Evolutionary conservation across 2,329 filamentous ascomycete species (phyloP).

Genomic region (Ceratocystis ficicola): DNA sequence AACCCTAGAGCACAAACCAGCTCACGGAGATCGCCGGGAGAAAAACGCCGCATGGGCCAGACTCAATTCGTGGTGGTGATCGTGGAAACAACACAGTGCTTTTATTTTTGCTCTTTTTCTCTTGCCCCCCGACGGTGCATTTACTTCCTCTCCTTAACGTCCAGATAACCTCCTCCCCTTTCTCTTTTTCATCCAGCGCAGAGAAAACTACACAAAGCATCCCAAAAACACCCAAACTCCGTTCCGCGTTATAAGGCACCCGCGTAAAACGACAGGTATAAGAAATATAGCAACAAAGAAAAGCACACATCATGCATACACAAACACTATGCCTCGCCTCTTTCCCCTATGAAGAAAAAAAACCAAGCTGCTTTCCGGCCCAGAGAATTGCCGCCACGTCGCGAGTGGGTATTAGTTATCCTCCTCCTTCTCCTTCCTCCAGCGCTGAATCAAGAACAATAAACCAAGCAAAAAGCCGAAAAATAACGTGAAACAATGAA

Average conservation of each 20-base stretch:
- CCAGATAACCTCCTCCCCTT: neutral
- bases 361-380: neutral
- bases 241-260: neutral
- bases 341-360: neutral
- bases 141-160: neutral
- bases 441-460: neutral
- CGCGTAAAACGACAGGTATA: neutral
- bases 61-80: neutral
- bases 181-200: neutral
- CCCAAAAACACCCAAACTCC: conserved; percentile 11
- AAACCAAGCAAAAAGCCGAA: neutral
- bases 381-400: neutral
- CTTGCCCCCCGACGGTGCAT: neutral
- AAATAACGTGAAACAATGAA: conserved; percentile 4
- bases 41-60: conserved; percentile 5
- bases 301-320: neutral
- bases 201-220: neutral
- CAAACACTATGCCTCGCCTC: neutral
- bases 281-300: neutral
- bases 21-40: conserved; percentile 10
- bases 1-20: conserved; percentile 11
- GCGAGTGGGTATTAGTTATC: conserved; percentile 5
- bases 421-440: neutral
- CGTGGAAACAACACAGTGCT: neutral
- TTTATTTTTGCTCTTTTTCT: conserved; percentile 2